Evolutionary conservation across 78 protist species (phyloP), one percentile per base, ranked within the genome.

Genomic region (Chrysochromulina tobinii): DNA sequence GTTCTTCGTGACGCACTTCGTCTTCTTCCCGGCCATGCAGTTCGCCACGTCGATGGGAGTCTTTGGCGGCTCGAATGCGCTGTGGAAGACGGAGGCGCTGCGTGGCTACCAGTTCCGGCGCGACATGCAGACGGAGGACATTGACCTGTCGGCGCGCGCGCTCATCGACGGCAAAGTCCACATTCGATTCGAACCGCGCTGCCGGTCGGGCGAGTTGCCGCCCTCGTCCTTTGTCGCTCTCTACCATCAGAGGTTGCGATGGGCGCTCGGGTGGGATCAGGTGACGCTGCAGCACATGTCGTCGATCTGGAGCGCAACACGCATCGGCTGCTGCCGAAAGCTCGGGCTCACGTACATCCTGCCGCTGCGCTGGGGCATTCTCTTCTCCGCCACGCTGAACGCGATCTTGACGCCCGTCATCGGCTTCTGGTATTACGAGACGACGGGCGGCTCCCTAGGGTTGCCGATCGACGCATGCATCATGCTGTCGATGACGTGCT

Each of bases 51-150:
- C 23, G 23, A 54, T 50, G 11, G 87, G 64, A 59, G 20, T 79
- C 64, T 79, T 79, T 48, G 87, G 87, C 38, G 87, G 87, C 27
- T 79, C 87, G 38, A 79, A 79, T 64, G 87, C 87, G 5, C 59
- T 79, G 23, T 79, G 87, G 87, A 6, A 54, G 50, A 23, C 87
- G 64, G 61, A 2, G 11, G 53, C 57, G 55, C 83, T 73, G 38
- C 1, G 7, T 1, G 8, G 38, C 73, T 8, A 67, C 23, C 18
- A 25, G 48, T 67, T 67, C 73, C 64, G 64, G 64, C 12, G 64
- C 64, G 87, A 54, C 87, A 64, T 79, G 87, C 87, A 79, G 66
- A 79, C 87, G 27, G 87, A 79, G 87, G 87, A 79, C 87, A 79
- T 79, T 17, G 87, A 79, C 48, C 48, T 54, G 64, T 54, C 87